These are phyloP conservation scores for Russula sp. DNA, from an alignment of 768 basidiomycete species.

Conservation along the genomic window DNA sequence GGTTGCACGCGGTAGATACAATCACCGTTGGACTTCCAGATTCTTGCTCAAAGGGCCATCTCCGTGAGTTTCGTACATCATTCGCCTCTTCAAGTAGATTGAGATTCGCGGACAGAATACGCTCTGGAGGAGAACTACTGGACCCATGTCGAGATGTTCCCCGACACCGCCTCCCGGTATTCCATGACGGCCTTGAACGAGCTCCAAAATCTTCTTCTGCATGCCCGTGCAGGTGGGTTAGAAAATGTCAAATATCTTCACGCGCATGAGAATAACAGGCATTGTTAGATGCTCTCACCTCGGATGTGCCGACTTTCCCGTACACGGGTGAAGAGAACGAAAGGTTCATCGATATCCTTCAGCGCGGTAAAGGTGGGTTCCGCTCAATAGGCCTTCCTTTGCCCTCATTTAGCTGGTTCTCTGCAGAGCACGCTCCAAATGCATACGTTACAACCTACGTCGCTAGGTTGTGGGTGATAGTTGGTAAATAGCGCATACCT, in stretches of 20 bases:
- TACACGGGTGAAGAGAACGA: constrained; percentile 5
- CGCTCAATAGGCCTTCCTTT: no score
- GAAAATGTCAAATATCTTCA: not conserved
- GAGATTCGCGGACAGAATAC: not conserved
- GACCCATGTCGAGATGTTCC: constrained; percentile 17
- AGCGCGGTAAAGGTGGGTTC: constrained; percentile 1
- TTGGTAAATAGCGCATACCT: constrained; percentile 1
- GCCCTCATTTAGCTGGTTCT: not conserved
- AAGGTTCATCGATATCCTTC: not conserved
- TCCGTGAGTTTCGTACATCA: not conserved
- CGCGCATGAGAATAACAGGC: not conserved
- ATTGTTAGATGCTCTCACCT: constrained; percentile 6
- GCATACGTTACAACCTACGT: constrained; percentile 1
- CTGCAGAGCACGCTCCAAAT: not conserved
- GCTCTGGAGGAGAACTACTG: constrained; percentile 17
- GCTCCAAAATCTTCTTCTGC: not conserved
- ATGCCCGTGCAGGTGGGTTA: constrained; percentile 9
- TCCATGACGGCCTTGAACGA: constrained; percentile 4
- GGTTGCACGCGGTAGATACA: not conserved
- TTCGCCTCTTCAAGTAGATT: not conserved
- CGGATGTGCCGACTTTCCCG: constrained; percentile 11
- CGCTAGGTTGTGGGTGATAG: constrained; percentile 1
- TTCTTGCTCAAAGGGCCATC: not conserved
- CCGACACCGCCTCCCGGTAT: not conserved
- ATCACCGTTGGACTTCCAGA: not conserved